phyloP scores from a whole-genome alignment of 768 basidiomycete genomes.

The Ramaria sp. region DNA sequence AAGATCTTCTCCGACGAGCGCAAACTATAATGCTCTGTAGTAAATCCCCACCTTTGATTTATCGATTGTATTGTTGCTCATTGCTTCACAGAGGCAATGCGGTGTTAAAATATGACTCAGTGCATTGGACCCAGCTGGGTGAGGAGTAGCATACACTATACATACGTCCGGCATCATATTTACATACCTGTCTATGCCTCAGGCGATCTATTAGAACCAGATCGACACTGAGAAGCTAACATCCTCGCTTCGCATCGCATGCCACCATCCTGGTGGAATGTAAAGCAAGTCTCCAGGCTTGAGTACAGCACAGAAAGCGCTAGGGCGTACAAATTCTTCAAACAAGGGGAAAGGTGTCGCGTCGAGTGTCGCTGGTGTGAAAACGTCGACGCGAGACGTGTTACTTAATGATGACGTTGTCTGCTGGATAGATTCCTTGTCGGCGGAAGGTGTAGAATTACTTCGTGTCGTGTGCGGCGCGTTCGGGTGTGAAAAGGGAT shows the following conservation, averaged over 20 bases:
- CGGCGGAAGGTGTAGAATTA: background rate
- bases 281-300: slow-evolving; percentile 79
- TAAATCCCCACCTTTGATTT: background rate
- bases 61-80: background rate
- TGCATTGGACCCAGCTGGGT: too few relatives aligned
- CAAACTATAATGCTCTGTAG: background rate
- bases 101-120: background rate
- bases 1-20: too few relatives aligned
- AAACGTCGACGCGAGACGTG: slow-evolving; percentile 78
- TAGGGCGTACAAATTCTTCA: slow-evolving; percentile 41
- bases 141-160: too few relatives aligned
- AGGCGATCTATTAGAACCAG: slow-evolving; percentile 54
- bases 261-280: slow-evolving; percentile 93
- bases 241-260: slow-evolving; percentile 76
- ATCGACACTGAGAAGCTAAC: slow-evolving; percentile 82
- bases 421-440: background rate
- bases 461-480: background rate
- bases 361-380: slow-evolving; percentile 24
- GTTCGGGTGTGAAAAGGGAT: slow-evolving; percentile 31
- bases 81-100: background rate
- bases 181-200: too few relatives aligned
- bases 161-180: too few relatives aligned
- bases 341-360: slow-evolving; percentile 38
- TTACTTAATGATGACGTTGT: slow-evolving; percentile 53
- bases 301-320: slow-evolving; percentile 52